Evolutionary conservation across 2,329 filamentous ascomycete species (phyloP).

Genomic region (Aspergillus caelatus): DNA sequence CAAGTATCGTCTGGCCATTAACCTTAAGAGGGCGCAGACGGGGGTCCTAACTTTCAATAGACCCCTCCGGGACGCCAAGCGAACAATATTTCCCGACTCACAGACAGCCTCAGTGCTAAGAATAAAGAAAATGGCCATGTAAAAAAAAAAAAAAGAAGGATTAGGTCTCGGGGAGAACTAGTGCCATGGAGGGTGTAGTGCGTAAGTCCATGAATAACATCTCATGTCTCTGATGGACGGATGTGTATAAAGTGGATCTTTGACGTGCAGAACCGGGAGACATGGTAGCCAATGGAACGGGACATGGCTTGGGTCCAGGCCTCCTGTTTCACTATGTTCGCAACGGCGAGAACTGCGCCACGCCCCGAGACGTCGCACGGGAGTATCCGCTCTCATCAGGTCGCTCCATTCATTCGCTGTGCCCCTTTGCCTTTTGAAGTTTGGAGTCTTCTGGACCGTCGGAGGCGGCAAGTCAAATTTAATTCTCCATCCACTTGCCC

Average conservation of each 20-base stretch:
- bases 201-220: background rate
- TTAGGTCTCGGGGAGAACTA: background rate
- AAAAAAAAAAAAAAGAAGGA: background rate
- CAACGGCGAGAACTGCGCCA: conserved; percentile 12
- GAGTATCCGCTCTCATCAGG: conserved; percentile 8
- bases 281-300: background rate
- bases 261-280: conserved; percentile 1
- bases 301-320: conserved; percentile 6
- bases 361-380: conserved; percentile 12
- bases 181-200: background rate
- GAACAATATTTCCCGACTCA: background rate
- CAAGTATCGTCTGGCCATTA: background rate
- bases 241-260: background rate
- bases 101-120: background rate
- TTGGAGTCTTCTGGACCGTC: conserved; percentile 4
- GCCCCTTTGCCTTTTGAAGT: background rate
- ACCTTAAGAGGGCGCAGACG: background rate
- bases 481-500: background rate
- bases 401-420: conserved; percentile 4
- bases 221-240: background rate
- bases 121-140: background rate
- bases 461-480: conserved; percentile 5
- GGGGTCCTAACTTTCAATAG: background rate
- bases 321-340: conserved; percentile 10
- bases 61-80: background rate